Evolutionary conservation across 352 stramenopile genomes (phyloP), one percentile per base, ranked within the genome.

Genomic region (Phytophthora citrophthora): DNA sequence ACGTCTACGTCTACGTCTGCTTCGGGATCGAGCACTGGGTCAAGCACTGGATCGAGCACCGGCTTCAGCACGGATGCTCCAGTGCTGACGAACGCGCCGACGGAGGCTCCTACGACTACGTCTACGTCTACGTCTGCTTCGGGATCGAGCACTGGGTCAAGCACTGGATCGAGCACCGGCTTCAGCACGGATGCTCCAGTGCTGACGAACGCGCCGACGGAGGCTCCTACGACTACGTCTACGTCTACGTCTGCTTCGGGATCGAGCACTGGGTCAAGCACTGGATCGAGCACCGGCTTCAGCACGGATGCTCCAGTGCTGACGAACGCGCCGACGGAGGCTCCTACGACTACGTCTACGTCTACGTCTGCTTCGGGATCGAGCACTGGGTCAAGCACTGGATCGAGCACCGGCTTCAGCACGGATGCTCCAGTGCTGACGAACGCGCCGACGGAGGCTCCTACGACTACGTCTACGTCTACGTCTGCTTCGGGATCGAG

Each of bases 1-100:
- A 60, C 58, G 18, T 27, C 48, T 26, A 60, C 58, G 18, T 27
- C 48, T 46, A n/a, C 39, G 11, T 63, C 44, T 24, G 41, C 16
- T 38, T 54, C 48, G 27, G 40, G 31, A 6, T 47, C 48, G 10
- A 54, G 31, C 31, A 46, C 49, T 29, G 40, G 31, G 5, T 47
- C 48, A 5, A 54, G 31, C 31, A 46, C 49, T 53, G 57, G 44
- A 31, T 48, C 41, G 9, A 31, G 18, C 18, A 13, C 16, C 9
- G 4, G 27, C 26, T 24, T 3, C 29, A 34, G 29, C 29, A 34
- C 29, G 29, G 29, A 34, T 10, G 29, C 29, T 34, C 29, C 29
- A 34, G 4, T 12, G 29, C 9, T 3, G 23, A 64, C 34, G 45
- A 50, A 56, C 20, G 44, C 56, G 24, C 43, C 47, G 13, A 54